phyloP scores from a whole-genome alignment of 306 rosid species.

The Hippophae rhamnoides region DNA sequence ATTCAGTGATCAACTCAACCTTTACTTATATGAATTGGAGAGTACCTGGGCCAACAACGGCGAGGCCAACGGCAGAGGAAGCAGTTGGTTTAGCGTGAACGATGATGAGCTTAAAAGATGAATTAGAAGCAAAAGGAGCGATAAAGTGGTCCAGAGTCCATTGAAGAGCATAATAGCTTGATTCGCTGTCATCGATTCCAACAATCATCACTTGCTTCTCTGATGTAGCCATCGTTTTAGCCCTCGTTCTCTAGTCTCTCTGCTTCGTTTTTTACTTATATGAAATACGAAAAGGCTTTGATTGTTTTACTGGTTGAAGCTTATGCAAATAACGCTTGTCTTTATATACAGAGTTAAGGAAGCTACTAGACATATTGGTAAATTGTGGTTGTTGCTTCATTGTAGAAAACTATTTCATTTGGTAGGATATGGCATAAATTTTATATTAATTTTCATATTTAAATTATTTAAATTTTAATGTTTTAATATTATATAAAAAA shows the following conservation, averaged over 20 bases:
- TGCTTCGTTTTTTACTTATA: too few species aligned
- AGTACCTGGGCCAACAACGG: conserved; percentile 52
- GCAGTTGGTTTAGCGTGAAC: conserved; percentile 51
- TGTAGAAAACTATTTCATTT: too few species aligned
- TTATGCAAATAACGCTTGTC: too few species aligned
- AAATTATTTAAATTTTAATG: too few species aligned
- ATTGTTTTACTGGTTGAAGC: too few species aligned
- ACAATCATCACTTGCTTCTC: conserved; percentile 53
- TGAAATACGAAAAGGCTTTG: background rate
- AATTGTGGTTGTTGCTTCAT: too few species aligned
- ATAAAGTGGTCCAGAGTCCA: conserved; percentile 63
- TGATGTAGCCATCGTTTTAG: conserved; percentile 3
- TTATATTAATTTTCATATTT: too few species aligned
- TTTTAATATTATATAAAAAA: too few species aligned
- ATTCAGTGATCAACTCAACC: too few species aligned
- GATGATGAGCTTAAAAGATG: conserved; percentile 47
- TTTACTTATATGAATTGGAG: background rate
- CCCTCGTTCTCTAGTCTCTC: background rate
- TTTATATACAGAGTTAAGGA: too few species aligned
- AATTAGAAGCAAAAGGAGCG: background rate
- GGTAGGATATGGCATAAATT: too few species aligned
- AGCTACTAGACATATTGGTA: too few species aligned
- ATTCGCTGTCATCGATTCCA: conserved; percentile 62
- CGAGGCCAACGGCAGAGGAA: conserved; percentile 33
- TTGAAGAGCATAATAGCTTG: conserved; percentile 42